These are phyloP conservation scores for Fusarium sp. DNA, from an alignment of 2,329 filamentous ascomycete species.

Conservation along the genomic window DNA sequence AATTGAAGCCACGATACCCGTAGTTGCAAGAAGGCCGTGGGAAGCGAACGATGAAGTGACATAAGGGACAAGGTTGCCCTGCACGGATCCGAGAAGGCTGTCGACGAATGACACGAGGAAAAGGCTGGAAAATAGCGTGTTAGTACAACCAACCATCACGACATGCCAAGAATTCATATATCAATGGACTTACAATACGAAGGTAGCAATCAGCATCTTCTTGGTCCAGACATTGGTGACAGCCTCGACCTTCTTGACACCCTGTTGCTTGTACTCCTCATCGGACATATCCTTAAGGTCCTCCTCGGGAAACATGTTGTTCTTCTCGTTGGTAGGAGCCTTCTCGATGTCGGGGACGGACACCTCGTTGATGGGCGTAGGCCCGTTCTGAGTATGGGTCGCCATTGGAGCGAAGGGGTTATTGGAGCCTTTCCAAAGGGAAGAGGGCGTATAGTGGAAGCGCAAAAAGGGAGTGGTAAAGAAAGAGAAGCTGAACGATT, in stretches of 20 bases:
- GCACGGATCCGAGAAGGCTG: constrained; percentile 53
- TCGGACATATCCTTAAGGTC: constrained; percentile 13
- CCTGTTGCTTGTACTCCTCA: constrained; percentile 33
- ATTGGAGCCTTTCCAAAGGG: neutral
- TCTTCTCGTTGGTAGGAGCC: constrained; percentile 5
- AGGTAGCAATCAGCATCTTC: constrained; percentile 51
- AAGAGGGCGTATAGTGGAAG: neutral
- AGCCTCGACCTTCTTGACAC: constrained; percentile 54
- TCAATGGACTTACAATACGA: constrained; percentile 49
- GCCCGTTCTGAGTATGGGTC: constrained; percentile 22
- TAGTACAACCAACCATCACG: neutral
- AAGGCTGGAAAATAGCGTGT: constrained; percentile 45
- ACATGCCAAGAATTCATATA: neutral
- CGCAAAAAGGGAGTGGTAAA: constrained; percentile 1
- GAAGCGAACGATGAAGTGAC: constrained; percentile 64
- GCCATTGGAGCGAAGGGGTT: constrained; percentile 10
- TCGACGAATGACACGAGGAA: constrained; percentile 67
- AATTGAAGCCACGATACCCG: constrained; percentile 63
- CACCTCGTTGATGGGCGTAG: constrained; percentile 23
- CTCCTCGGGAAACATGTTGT: constrained; percentile 16
- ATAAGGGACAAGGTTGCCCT: constrained; percentile 59
- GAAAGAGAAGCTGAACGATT: neutral
- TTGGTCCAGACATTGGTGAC: constrained; percentile 58
- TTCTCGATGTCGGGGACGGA: constrained; percentile 31
- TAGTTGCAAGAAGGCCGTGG: constrained; percentile 68